Evolutionary conservation across 805 yeast species (phyloP), one percentile per base, ranked within the genome.

Genomic region (Schwanniomyces pseudopolymorphus): DNA sequence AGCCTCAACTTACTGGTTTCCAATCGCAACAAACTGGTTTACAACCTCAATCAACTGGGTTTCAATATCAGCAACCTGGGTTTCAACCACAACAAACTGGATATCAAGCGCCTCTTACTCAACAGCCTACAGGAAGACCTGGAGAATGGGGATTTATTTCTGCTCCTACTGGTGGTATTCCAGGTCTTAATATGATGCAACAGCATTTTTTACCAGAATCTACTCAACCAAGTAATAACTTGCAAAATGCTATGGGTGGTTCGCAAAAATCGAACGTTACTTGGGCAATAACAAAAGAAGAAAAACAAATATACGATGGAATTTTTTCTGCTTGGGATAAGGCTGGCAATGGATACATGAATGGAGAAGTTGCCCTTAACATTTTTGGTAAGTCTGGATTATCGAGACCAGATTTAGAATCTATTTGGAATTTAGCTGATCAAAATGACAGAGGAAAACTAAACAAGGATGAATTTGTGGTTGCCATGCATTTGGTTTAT

Each of bases 401-500:
- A 54, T 77, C 84, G 46, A 83, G 97, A 64, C 75, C 82, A 4
- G 97, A 91, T 58, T 76, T 92, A 51, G 98, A 91, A 65, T 77
- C 83, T 36, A 90, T 94, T 51, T 92, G 99, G 99, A 87, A 82
- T 41, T 75, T 92, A 54, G 81, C 91, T 46, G 98, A 94, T 63
- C 79, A 84, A 13, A 83, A 84, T 45, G 87, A 90, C 63, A 78
- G 85, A 45, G 97, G 97, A 4, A 83, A 80, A 60, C 80, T 92
- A 54, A 87, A 88, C 63, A 83, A 81, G 58, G 97, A 92, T 63
- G 96, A 89, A 64, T 94, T 92, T 70, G 86, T 96, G 0, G 90
- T 94, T 28, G 97, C 98, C 26, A 94, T 92, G 98, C 97, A 95
- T 74, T 75, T 92, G 48, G 92, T 92, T 38, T 92, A 94, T 69